Evolutionary conservation across 202 grass and related monocot genomes (phyloP), one percentile per base, ranked within the genome.

Genomic region (Zoysia matrella): DNA sequence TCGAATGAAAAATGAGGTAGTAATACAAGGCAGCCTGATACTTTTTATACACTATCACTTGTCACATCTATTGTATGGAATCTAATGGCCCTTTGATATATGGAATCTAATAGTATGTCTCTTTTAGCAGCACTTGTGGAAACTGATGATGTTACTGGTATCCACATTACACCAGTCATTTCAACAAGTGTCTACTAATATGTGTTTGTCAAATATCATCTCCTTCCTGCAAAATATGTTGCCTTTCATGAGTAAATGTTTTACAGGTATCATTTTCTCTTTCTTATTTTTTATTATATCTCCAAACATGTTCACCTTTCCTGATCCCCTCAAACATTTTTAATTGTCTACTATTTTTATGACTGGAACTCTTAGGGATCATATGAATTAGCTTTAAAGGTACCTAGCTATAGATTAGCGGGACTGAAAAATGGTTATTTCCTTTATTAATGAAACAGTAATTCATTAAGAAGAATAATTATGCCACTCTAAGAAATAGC

Each of bases 1-100:
- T 76, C 91, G 87, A 80, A 78, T 91, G 70, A 93, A 86, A 84
- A 73, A 89, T 81, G 73, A 95, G 95, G 95, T 98, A 85, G 16
- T 73, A 41, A 69, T 87, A 54, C 45, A 16, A 65, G 41, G 47
- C 30, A 48, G 14, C 75, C 4, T 71, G 44, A 67, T 53, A 65
- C 60, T 79, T 79, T 3, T 57, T 42, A 76, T 49, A 62, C 60
- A 78, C 16, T 85, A 53, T 72, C 63, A 56, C 57, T 74, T 18
- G 61, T 83, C 60, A 15, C 82, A 67, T 55, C 18, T 69, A 81
- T 36, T 83, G n/a, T 77, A 53, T 63, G 67, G 47, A 85, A 74
- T 74, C 69, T 87, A 69, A 79, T 82, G 73, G n/a, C 40, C 22
- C 60, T 73, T 81, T 43, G 46, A 71, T 53, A 61, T 77, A 53